Base-by-base conservation (phyloP, 1,284 basidiomycete genomes). In the Inonotus hispidus region DNA sequence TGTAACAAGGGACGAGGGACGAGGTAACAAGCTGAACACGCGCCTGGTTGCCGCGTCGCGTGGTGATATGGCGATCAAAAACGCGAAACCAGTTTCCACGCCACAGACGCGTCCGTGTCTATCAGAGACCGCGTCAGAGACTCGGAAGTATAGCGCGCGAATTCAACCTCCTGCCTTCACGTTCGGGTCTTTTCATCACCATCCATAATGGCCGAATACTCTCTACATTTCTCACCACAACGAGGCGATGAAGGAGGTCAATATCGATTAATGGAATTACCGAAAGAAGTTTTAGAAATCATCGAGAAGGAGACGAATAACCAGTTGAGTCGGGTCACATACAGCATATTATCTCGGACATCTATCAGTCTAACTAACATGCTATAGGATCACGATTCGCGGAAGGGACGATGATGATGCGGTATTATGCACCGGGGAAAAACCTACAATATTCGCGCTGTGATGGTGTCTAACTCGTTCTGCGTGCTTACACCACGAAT, bases 391-490 rank as follows among this genome's bases (percentile, higher is more conserved):
- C 45, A 79, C 79, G 8, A 88, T 98, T 73, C 94, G 93, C 71
- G 95, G 95, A 0, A 77, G 84, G 46, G 73, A 83, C 1, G 81
- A 81, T 19, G 93, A 96, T 68, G 90, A 95, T 67, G 94, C 94
- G 0, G 93, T 96, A 0, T 75, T 95, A 3, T 96, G 94, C 70
- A 95, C 93, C 0, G 66, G 78, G 0, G 78, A 86, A 85, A 83
- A 70, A 97, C 94, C 0, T 97, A 89, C 71, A 71, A 82, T 0
- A 75, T 97, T 25, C 86, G 93, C 61, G 90, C 92, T 0, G 86
- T 97, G 7, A 79, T 83, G 2, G 77, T 95, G 52, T 96, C 93
- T 16, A 97, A 97, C 71, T 87, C 92, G 0, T 76, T 95, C 38
- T 78, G 93, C 13, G 81, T 96, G 50, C 78, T 89, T 57, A 85